A percentile compares a stretch with the other conserved stretches of the same genome.
Evolutionary conservation across 1,139 yeast species (phyloP).

Genomic region (Meyerozyma athensensis): DNA sequence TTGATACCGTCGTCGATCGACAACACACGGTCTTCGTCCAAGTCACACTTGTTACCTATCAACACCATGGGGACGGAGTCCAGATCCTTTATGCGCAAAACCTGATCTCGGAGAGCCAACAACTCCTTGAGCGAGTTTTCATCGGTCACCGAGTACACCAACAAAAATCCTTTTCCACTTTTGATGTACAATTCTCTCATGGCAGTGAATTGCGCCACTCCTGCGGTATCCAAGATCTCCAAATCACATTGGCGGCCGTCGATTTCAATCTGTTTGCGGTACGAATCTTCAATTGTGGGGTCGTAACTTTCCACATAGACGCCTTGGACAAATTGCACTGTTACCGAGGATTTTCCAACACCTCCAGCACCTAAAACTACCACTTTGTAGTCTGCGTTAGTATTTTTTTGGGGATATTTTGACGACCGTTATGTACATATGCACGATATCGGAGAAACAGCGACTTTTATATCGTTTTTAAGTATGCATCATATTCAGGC

Average conservation of each 20-base stretch:
- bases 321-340: conserved; percentile 49
- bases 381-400: conserved; percentile 32
- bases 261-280: conserved; percentile 84
- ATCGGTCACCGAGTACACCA: conserved; percentile 89
- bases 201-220: conserved; percentile 50
- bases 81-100: conserved; percentile 80
- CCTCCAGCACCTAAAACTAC: conserved; percentile 53
- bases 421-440: no score
- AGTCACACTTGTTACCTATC: conserved; percentile 85
- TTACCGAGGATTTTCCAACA: conserved; percentile 48
- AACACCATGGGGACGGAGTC: conserved; percentile 78
- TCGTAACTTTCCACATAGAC: conserved; percentile 49
- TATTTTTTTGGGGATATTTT: no score
- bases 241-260: conserved; percentile 90
- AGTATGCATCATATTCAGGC: neutral
- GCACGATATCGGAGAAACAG: neutral
- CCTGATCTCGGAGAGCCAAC: conserved; percentile 80
- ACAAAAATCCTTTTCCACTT: conserved; percentile 34
- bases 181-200: conserved; percentile 67
- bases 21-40: conserved; percentile 69
- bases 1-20: conserved; percentile 76
- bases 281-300: conserved; percentile 62
- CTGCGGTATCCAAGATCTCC: conserved; percentile 54
- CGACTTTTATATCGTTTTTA: neutral
- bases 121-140: conserved; percentile 79